Conservation (phyloP, 2,329 filamentous ascomycete species). For the Truncatella angustata region DNA sequence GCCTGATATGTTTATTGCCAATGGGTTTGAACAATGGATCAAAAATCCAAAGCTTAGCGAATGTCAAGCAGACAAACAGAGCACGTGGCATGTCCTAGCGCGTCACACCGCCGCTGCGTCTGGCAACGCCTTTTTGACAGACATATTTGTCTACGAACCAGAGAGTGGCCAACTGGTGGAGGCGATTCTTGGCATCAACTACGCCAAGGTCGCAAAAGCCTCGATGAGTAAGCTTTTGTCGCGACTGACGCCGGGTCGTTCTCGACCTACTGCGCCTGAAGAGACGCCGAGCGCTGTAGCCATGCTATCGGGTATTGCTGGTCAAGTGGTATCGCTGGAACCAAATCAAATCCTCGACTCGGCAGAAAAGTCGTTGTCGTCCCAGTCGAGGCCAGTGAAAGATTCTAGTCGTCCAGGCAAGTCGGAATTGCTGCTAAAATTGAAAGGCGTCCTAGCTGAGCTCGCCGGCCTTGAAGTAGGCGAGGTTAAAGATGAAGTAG, state of each 20-base stretch:
- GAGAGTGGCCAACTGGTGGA: not conserved
- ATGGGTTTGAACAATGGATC: not conserved
- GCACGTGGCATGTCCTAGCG: not conserved
- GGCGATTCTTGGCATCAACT: conserved; percentile 20
- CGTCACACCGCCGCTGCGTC: not conserved
- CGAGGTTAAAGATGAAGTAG: conserved; percentile 31
- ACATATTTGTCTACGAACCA: not conserved
- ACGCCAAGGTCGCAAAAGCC: conserved; percentile 23
- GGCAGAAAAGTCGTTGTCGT: no score
- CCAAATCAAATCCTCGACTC: no score
- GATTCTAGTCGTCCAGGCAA: no score
- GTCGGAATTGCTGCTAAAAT: no score
- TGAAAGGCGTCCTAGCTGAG: conserved; percentile 15
- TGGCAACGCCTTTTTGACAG: not conserved
- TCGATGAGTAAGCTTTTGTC: not conserved
- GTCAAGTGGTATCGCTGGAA: no score
- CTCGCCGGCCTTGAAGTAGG: conserved; percentile 31
- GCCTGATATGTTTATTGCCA: not conserved
- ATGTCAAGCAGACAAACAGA: not conserved
- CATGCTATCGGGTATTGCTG: no score
- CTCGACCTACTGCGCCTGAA: no score
- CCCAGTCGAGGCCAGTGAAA: no score
- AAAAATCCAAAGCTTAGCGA: not conserved
- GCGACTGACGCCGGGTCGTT: no score
- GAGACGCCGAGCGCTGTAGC: no score